Evolutionary conservation across 148 eudicot genomes (phyloP).

Genomic region (Linanthus parryae): DNA sequence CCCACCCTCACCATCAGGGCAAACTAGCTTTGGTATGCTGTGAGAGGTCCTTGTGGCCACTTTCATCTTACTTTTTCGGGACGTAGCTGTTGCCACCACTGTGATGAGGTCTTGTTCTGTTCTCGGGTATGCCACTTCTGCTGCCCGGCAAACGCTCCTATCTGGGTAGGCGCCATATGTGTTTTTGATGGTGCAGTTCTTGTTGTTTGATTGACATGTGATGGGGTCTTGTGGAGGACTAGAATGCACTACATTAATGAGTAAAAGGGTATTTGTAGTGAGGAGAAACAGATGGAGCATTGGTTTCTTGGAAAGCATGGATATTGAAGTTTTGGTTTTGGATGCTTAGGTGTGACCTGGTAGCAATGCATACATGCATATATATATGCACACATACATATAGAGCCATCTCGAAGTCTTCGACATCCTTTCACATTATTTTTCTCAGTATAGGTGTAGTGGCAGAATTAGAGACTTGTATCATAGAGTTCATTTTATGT

Average conservation of each 20-base stretch:
- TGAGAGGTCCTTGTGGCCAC: slow-evolving; percentile 48
- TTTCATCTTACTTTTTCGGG: slow-evolving; percentile 38
- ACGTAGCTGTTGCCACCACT: slow-evolving; percentile 34
- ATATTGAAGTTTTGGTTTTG: too few species aligned
- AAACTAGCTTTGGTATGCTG: slow-evolving; percentile 60
- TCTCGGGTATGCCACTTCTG: slow-evolving; percentile 39
- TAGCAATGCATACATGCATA: too few species aligned
- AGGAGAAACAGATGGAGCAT: too few species aligned
- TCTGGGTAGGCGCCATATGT: slow-evolving; percentile 62
- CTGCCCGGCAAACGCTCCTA: slow-evolving; percentile 43
- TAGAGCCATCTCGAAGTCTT: too few species aligned
- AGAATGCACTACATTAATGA: slow-evolving; percentile 8
- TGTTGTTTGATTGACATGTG: slow-evolving; percentile 23
- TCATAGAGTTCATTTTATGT: too few species aligned
- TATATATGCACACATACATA: too few species aligned
- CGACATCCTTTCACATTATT: too few species aligned
- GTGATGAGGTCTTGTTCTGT: slow-evolving; percentile 48
- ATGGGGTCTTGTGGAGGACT: slow-evolving; percentile 65
- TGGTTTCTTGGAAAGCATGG: too few species aligned
- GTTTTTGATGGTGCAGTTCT: slow-evolving; percentile 58
- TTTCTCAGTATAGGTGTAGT: too few species aligned
- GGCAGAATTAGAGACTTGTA: too few species aligned
- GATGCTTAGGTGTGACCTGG: too few species aligned
- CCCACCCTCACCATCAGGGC: slow-evolving; percentile 53
- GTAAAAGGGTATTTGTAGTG: too few species aligned